Evolutionary conservation across 1,284 basidiomycete species (phyloP).

Genomic region (Vanrija sp.): DNA sequence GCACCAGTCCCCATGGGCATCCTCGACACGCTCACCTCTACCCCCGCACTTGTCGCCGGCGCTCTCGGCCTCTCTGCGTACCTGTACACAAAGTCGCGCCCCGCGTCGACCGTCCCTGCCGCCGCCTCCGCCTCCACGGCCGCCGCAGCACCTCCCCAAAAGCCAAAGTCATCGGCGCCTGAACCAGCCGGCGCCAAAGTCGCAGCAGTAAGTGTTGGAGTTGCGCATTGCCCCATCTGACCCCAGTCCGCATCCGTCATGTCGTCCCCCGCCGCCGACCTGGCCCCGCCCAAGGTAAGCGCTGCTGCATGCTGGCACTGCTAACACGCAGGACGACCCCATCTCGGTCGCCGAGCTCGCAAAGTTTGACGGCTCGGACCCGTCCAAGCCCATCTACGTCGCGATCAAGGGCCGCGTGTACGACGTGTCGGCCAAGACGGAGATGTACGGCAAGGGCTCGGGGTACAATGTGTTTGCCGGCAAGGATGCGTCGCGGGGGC

Average conservation of each 20-base stretch:
- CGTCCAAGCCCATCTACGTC: slow-evolving; percentile 46
- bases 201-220: no score
- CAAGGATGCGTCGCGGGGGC: slow-evolving; percentile 79
- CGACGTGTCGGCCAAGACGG: slow-evolving; percentile 45
- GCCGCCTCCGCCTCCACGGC: background rate
- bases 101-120: background rate
- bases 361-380: slow-evolving; percentile 41
- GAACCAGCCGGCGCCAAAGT: no score
- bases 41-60: slow-evolving; percentile 31
- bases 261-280: slow-evolving; percentile 43
- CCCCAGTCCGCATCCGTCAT: slow-evolving; percentile 34
- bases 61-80: slow-evolving; percentile 31
- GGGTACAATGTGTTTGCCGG: slow-evolving; percentile 61
- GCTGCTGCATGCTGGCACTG: background rate
- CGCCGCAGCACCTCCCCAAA: background rate
- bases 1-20: slow-evolving; percentile 14
- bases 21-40: slow-evolving; percentile 38
- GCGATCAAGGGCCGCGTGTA: slow-evolving; percentile 52
- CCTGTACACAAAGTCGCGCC: slow-evolving; percentile 14
- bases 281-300: slow-evolving; percentile 44
- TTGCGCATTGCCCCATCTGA: background rate
- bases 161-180: no score
- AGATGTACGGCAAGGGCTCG: slow-evolving; percentile 49
- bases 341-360: slow-evolving; percentile 40
- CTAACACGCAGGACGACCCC: slow-evolving; percentile 34